A percentile compares a stretch with the other conserved stretches of the same genome.
Evolutionary conservation across 2,329 filamentous ascomycete genomes (phyloP).

Genomic region (Dactylellina haptotyla): DNA sequence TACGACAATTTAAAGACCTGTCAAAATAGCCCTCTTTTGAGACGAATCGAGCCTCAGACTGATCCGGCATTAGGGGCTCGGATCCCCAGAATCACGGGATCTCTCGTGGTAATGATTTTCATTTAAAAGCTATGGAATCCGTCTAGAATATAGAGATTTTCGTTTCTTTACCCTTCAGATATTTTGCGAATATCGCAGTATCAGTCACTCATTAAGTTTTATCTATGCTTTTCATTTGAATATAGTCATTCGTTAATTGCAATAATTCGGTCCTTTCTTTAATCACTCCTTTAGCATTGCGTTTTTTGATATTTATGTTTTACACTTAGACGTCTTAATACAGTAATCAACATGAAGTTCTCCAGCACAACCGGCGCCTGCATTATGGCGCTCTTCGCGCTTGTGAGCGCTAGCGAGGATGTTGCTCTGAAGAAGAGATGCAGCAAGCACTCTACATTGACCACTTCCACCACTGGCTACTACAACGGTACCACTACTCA

Average conservation of each 20-base stretch:
- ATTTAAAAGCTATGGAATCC: constrained; percentile 20
- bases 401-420: constrained; percentile 10
- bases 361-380: constrained; percentile 22
- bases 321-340: background rate
- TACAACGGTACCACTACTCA: background rate
- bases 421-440: background rate
- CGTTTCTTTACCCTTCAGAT: constrained; percentile 24
- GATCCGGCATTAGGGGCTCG: background rate
- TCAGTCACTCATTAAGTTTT: constrained; percentile 44
- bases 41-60: constrained; percentile 6
- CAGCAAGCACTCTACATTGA: background rate
- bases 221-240: constrained; percentile 16
- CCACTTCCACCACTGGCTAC: background rate
- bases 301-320: constrained; percentile 5
- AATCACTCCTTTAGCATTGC: background rate
- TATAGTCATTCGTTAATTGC: constrained; percentile 37
- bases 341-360: constrained; percentile 20
- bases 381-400: constrained; percentile 24
- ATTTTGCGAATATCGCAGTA: constrained; percentile 27
- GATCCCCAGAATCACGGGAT: background rate
- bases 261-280: constrained; percentile 14
- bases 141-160: background rate
- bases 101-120: background rate
- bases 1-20: constrained; percentile 21
- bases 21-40: constrained; percentile 17